Evolutionary conservation across 192 early-diverging fungal species (phyloP).

Genomic region (Phycomyces blakesleeanus): DNA sequence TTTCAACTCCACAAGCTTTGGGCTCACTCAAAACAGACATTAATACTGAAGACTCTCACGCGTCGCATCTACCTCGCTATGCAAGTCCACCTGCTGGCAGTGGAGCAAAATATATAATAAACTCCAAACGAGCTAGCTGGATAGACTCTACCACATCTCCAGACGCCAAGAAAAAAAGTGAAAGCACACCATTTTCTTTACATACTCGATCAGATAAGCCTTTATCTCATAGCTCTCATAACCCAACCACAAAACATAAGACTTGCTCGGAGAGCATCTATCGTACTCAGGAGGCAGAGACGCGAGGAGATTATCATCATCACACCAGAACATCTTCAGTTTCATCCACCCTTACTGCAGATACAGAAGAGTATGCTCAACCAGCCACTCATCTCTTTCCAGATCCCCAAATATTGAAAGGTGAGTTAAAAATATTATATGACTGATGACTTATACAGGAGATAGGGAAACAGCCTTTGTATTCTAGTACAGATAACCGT

Average conservation of each 20-base stretch:
- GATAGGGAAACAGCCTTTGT: too few relatives aligned
- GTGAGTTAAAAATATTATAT: too few relatives aligned
- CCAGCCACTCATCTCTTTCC: not conserved
- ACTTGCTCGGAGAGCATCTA: too few relatives aligned
- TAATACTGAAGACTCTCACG: not conserved
- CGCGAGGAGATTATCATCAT: too few relatives aligned
- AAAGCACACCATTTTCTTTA: not conserved
- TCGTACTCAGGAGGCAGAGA: too few relatives aligned
- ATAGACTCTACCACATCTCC: not conserved
- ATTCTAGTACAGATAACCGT: too few relatives aligned
- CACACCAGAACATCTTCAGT: constrained; percentile 5
- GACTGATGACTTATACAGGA: too few relatives aligned
- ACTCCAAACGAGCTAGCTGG: constrained; percentile 34
- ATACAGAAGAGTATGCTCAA: constrained; percentile 1
- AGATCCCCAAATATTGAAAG: too few relatives aligned
- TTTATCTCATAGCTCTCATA: too few relatives aligned
- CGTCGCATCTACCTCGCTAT: constrained; percentile 9
- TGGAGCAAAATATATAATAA: constrained; percentile 21
- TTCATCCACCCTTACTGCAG: not conserved
- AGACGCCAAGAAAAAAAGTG: not conserved
- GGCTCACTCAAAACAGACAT: not conserved
- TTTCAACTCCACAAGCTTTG: too few relatives aligned
- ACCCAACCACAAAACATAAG: too few relatives aligned
- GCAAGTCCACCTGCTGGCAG: constrained; percentile 23
- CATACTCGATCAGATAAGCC: not conserved